phyloP scores from a whole-genome alignment of 1,284 basidiomycete species.

The Cronartium ribicola region DNA sequence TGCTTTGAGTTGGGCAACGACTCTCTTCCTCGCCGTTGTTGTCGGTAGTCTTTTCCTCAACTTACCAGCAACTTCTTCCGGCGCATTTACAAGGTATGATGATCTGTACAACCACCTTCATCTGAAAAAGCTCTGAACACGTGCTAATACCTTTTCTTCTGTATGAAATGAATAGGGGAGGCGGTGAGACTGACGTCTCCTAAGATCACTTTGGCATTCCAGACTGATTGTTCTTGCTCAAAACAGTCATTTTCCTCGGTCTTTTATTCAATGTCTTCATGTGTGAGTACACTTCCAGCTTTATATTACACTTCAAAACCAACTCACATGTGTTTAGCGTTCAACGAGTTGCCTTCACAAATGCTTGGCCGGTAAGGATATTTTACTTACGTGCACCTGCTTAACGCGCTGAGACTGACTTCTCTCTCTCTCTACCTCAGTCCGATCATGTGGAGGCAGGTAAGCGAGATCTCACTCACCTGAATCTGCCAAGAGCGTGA shows the following conservation, averaged over 20 bases:
- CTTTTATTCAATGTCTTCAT: constrained; percentile 40
- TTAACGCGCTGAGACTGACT: neutral
- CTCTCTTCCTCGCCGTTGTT: constrained; percentile 47
- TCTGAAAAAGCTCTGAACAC: too few species aligned
- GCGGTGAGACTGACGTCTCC: neutral
- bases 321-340: neutral
- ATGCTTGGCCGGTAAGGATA: neutral
- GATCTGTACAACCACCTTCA: constrained; percentile 65
- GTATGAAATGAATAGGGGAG: too few species aligned
- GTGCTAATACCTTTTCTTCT: too few species aligned
- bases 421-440: constrained; percentile 52
- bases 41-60: constrained; percentile 48
- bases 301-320: neutral
- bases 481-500: too few species aligned
- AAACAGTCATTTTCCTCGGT: constrained; percentile 68
- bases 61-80: constrained; percentile 46
- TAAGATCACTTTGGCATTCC: too few species aligned
- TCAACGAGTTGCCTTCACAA: neutral
- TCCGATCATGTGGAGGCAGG: constrained; percentile 61
- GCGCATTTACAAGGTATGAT: constrained; percentile 61
- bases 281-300: constrained; percentile 8
- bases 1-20: constrained; percentile 50
- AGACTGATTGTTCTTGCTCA: constrained; percentile 50
- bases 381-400: neutral
- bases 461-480: too few species aligned